Evolutionary conservation across 1,284 basidiomycete genomes (phyloP), one percentile per base, ranked within the genome.

Genomic region (Sphaerobolus stellatus): DNA sequence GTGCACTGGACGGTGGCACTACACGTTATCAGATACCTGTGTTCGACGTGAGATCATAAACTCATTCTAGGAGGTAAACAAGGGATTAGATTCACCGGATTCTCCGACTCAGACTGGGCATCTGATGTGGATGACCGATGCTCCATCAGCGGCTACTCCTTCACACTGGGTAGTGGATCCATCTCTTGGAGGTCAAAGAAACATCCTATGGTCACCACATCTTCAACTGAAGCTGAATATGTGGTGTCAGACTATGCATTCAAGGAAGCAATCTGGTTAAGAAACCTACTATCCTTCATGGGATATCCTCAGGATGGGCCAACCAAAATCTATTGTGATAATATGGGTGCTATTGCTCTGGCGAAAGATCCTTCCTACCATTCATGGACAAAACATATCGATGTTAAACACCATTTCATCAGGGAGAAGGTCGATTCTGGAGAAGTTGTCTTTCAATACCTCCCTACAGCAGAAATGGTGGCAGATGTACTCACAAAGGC

Each of bases 151-250:
- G 68, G 72, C 3, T 74, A 72, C 50, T 53, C 66, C 1, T 59
- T 70, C 31, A 38, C 60, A 4, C 41, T 70, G 7, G 64, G 60
- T 1, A 63, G 64, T 5, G 69, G 66, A 22, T 61, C 70, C 1
- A 56, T 74, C 7, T 64, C 66, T n/a, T 76, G 74, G 73, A 63
- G 61, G 20, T 67, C 72, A 1, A 68, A 71, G 50, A 68, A 65
- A 47, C 72, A n/a, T n/a, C 16, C 6, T 13, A 20, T 27, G 7
- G 43, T 45, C 5, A 27, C 43, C 4, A 45, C 5, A 5, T 45
- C 43, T 5, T 11, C 8, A n/a, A 5, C 4, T 16, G 43, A 45
- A 25, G 20, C 43, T 25, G 22, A 45, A 24, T 45, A 45, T 20
- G 22, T 45, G n/a, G 43, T 27, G 29, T 4, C 14, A 13, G 22